Evolutionary conservation across 441 rosid genomes (phyloP), one percentile per base, ranked within the genome.

Genomic region (Erodium chrysanthum): DNA sequence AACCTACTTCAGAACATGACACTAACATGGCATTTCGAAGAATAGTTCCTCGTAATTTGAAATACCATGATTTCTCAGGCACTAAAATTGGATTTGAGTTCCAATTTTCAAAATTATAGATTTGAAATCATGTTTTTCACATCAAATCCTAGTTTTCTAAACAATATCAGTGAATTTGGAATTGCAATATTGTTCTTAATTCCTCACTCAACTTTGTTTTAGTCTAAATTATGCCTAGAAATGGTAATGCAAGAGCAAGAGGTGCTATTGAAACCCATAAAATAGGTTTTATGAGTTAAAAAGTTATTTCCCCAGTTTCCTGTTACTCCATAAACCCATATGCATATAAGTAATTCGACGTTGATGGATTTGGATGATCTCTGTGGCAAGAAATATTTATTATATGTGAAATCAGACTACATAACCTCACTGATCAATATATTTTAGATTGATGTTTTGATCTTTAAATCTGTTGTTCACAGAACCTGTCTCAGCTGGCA

Each of bases 401-500:
- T 31, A 1, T 1, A 31, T 1, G 35, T 31, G 35, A 31, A 31
- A 31, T 31, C 35, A 31, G 6, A 4, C 2, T 31, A 31, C 5
- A 5, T 2, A 14, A 52, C 23, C 59, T 52, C 59, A 17, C 59
- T 52, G 1, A 15, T 50, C 20, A 50, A 15, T 50, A 50, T 58
- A 4, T 60, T 60, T 2, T 25, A 18, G 35, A 31, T 31, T 31
- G 35, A 31, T 31, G 6, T 31, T 1, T 27, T 27, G 29, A 27
- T 27, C 1, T 27, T 27, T 12, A 60, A 10, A 22, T 60, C 31
- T 60, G 64, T 58, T 81, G 60, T 67, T 66, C 17, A 29, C 90
- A 95, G 98, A 95, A 95, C 77, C 81, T 95, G 75, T 84, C 97
- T 27, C 98, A 92, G 82, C 75, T 95, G 74, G 98, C 97, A 70